Percentiles rank a stretch among this genome's conserved stretches.
phyloP scores from a whole-genome alignment of 2,329 filamentous ascomycete genomes.

The Beauveria sp. region DNA sequence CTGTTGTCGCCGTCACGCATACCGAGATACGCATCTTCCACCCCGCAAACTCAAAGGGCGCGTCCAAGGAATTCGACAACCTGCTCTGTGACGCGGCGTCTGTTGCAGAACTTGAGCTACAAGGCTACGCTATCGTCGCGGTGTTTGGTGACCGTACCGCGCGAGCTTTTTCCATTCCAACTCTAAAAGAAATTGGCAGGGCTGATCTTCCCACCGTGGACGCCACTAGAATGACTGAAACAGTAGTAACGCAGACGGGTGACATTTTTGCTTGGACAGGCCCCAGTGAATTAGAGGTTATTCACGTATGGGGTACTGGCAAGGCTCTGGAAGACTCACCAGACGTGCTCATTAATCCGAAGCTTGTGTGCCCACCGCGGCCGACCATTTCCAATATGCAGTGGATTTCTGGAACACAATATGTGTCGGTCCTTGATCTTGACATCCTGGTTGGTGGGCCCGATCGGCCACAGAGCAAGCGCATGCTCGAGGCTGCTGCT shows the following conservation, averaged over 20 bases:
- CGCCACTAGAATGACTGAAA: constrained; percentile 58
- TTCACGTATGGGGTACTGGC: constrained; percentile 80
- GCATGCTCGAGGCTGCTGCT: constrained; percentile 73
- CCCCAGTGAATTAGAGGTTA: constrained; percentile 72
- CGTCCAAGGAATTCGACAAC: constrained; percentile 82
- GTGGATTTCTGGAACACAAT: constrained; percentile 94
- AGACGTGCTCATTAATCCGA: constrained; percentile 75
- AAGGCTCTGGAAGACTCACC: constrained; percentile 51
- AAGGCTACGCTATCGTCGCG: constrained; percentile 72
- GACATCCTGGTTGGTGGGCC: constrained; percentile 86
- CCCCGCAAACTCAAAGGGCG: constrained; percentile 79
- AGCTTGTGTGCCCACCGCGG: constrained; percentile 64
- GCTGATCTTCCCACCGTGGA: constrained; percentile 65
- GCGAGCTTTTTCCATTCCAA: constrained; percentile 80
- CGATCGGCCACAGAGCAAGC: constrained; percentile 79
- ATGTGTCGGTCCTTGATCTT: constrained; percentile 78
- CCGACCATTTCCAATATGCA: constrained; percentile 93
- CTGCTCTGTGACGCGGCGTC: constrained; percentile 72
- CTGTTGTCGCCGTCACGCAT: constrained; percentile 60
- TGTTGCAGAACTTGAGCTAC: constrained; percentile 65
- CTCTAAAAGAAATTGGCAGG: constrained; percentile 72
- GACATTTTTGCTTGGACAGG: constrained; percentile 84
- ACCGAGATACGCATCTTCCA: constrained; percentile 84
- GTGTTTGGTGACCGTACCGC: constrained; percentile 77
- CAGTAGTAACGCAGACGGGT: constrained; percentile 67